Evolutionary conservation across 768 basidiomycete species (phyloP).

Genomic region (Boletus speciosus): DNA sequence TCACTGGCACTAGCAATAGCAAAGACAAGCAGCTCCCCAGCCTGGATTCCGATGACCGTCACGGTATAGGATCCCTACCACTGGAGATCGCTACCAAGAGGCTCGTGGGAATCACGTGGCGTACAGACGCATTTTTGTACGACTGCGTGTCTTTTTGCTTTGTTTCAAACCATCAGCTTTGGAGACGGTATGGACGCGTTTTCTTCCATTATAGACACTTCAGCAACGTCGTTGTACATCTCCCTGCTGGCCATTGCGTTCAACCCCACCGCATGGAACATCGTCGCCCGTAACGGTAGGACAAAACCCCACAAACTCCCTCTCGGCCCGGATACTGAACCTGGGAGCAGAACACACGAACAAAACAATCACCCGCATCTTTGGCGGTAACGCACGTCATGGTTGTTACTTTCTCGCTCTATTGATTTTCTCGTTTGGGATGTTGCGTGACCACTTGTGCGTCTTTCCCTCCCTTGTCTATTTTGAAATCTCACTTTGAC

Average conservation of each 20-base stretch:
- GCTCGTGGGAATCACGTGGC: conserved; percentile 11
- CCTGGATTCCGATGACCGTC: not conserved
- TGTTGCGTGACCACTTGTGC: conserved; percentile 82
- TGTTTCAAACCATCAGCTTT: not conserved
- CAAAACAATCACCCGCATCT: conserved; percentile 81
- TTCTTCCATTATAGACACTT: conserved; percentile 49
- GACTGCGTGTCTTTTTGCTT: not conserved
- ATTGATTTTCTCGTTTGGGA: conserved; percentile 81
- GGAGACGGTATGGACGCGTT: conserved; percentile 25
- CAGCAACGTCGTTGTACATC: conserved; percentile 61
- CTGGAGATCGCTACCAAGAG: not conserved
- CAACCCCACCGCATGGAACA: conserved; percentile 96
- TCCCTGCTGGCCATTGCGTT: conserved; percentile 73
- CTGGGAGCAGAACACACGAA: conserved; percentile 62
- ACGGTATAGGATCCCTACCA: too few relatives aligned
- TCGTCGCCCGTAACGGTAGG: conserved; percentile 87
- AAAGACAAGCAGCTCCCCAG: not conserved
- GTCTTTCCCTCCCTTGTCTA: conserved; percentile 28
- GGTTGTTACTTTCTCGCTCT: conserved; percentile 89
- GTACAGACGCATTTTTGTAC: not conserved
- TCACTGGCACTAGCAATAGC: too few relatives aligned
- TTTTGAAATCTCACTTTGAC: not conserved
- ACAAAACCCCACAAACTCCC: not conserved
- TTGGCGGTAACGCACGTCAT: conserved; percentile 65
- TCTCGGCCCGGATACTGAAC: not conserved